These are phyloP conservation scores for Panicum virgatum DNA, from an alignment of 202 grass and related monocot species.

Conservation along the genomic window DNA sequence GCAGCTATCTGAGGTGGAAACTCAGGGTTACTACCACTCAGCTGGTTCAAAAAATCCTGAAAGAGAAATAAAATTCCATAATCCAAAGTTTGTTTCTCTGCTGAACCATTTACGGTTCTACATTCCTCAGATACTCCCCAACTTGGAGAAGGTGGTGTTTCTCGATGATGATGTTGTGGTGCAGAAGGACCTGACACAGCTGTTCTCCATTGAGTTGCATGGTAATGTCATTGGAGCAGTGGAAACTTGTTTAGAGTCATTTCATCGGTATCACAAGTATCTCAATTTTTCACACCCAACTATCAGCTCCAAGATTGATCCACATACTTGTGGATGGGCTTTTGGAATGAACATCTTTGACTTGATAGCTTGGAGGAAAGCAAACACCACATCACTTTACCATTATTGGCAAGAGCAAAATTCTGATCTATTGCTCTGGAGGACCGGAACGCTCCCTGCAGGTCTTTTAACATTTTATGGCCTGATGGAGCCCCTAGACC, in stretches of 20 bases:
- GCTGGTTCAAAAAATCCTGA: slow-evolving; percentile 52
- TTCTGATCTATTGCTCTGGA: slow-evolving; percentile 82
- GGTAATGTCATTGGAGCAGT: slow-evolving; percentile 97
- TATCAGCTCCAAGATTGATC: slow-evolving; percentile 92
- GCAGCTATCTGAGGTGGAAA: slow-evolving; percentile 58
- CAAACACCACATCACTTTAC: slow-evolving; percentile 72
- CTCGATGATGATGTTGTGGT: slow-evolving; percentile 99
- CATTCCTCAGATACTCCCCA: slow-evolving; percentile 89
- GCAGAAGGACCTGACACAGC: slow-evolving; percentile 89
- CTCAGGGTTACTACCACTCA: slow-evolving; percentile 61
- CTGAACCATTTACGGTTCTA: slow-evolving; percentile 97
- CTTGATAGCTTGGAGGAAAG: slow-evolving; percentile 94
- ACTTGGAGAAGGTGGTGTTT: slow-evolving; percentile 96
- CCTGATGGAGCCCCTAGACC: slow-evolving; percentile 88
- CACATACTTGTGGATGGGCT: slow-evolving; percentile 94
- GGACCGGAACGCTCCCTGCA: slow-evolving; percentile 78
- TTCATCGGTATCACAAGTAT: slow-evolving; percentile 97
- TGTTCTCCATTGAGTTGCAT: slow-evolving; percentile 93
- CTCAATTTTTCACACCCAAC: slow-evolving; percentile 85
- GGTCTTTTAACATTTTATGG: slow-evolving; percentile 94
- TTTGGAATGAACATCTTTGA: slow-evolving; percentile 99
- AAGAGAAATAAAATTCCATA: slow-evolving; percentile 73
- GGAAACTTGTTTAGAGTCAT: slow-evolving; percentile 95
- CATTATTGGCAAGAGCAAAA: slow-evolving; percentile 98
- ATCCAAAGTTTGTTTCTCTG: slow-evolving; percentile 67